Evolutionary conservation across 371 early-diverging fungal species (phyloP).

Genomic region (Syncephalastrum racemosum): DNA sequence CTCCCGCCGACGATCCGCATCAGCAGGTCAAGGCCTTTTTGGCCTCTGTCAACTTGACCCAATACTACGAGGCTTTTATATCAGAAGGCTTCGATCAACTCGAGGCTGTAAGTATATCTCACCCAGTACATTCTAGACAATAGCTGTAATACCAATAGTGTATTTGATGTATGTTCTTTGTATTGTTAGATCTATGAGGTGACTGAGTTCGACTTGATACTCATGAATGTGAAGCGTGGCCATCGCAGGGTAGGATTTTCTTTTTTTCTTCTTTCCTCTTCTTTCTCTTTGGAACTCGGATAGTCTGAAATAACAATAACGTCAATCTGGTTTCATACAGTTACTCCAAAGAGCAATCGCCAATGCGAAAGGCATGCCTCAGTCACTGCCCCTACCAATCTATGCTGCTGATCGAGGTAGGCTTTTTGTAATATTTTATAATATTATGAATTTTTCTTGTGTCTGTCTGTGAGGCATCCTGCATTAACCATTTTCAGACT

Average conservation of each 20-base stretch:
- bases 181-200: slow-evolving; percentile 43
- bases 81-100: slow-evolving; percentile 23
- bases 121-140: background rate
- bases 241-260: slow-evolving; percentile 46
- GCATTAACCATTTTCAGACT: too few relatives aligned
- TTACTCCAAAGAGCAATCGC: slow-evolving; percentile 27
- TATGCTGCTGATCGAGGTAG: too few relatives aligned
- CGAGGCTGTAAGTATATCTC: slow-evolving; percentile 19
- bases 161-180: slow-evolving; percentile 7
- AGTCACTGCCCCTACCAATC: background rate
- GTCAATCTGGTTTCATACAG: slow-evolving; percentile 6
- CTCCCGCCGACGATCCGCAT: background rate
- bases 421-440: too few relatives aligned
- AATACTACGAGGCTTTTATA: slow-evolving; percentile 13
- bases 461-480: too few relatives aligned
- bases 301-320: too few relatives aligned
- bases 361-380: slow-evolving; percentile 15
- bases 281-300: background rate
- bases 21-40: slow-evolving; percentile 10
- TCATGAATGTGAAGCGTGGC: slow-evolving; percentile 52
- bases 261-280: background rate
- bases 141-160: background rate
- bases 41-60: slow-evolving; percentile 8
- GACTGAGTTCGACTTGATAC: slow-evolving; percentile 47
- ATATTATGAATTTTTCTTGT: too few relatives aligned